Base-by-base conservation (phyloP, 2,329 filamentous ascomycete species). In the Neopestalotiopsis sp. region DNA sequence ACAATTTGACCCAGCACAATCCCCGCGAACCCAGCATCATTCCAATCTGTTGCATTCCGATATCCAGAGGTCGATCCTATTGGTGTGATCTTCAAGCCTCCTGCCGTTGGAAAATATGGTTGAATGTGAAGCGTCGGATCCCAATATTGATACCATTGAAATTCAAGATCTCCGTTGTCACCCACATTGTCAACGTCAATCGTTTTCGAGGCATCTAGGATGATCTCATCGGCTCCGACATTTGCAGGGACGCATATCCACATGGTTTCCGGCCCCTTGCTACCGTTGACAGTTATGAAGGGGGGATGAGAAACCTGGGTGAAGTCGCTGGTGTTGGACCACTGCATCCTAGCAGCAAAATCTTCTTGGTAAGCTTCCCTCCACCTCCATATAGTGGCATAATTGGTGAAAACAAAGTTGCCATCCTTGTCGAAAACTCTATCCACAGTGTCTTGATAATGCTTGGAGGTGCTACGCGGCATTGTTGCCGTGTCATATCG, bases 321-420 rank as follows among this genome's bases (percentile, higher is more conserved):
- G 14, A 81, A 67, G n/a, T 67, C 42, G 12, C 14, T 53, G 4
- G 63, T 67, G 17, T 62, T 30, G 4, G 73, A 74, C 79, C 78
- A 80, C 67, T 76, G 72, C 66, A 80, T 79, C 24, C 79, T 70
- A 3, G 75, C 73, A 5, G 78, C 77, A 61, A 81, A 78, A 61
- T 79, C 78, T 61, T 76, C 71, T 67, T 80, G 78, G 66, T 71
- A 79, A 1, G 72, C 76, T 12, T 74, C 13, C 17, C 77, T 68
- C 78, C 78, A 80, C 9, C 78, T 71, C 77, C 77, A 80, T 62
- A 80, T 76, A 4, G 74, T 73, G 1, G 76, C 78, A 70, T 69
- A 63, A 63, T 38, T 38, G 32, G 12, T 63, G 61, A 40, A 40
- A 17, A 20, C 20, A 38, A 42, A 42, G 32, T 63, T 42, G 17